Percentiles rank a stretch among this genome's conserved stretches.
These are phyloP conservation scores for Elsinoe necatrix DNA, from an alignment of 2,329 filamentous ascomycete genomes.

Conservation along the genomic window DNA sequence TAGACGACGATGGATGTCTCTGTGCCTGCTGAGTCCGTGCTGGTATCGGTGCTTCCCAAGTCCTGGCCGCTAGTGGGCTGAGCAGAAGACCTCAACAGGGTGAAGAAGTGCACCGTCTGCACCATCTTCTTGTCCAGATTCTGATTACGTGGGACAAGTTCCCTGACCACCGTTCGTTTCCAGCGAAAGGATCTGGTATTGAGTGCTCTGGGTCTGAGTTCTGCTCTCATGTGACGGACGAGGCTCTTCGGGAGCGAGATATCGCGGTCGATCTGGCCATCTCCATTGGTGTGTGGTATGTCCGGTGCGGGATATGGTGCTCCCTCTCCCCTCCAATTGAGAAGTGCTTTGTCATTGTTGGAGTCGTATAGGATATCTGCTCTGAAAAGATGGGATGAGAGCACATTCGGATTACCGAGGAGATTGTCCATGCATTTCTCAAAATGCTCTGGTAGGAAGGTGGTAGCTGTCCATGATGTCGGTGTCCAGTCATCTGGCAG, in stretches of 20 bases:
- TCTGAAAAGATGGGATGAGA: conserved; percentile 67
- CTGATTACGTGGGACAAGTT: conserved; percentile 73
- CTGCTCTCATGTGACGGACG: conserved; percentile 41
- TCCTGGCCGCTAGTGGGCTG: not conserved
- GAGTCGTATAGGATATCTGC: conserved; percentile 62
- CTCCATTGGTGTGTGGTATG: conserved; percentile 28
- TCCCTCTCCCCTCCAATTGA: conserved; percentile 17
- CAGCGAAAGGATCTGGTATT: conserved; percentile 33
- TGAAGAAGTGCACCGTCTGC: conserved; percentile 71
- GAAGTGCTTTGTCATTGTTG: conserved; percentile 26
- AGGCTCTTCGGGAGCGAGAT: conserved; percentile 24
- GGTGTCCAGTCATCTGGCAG: not conserved
- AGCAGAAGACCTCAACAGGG: conserved; percentile 17
- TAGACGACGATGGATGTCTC: conserved; percentile 60
- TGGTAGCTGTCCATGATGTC: conserved; percentile 36
- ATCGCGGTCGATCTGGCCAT: not conserved
- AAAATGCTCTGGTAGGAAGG: conserved; percentile 57
- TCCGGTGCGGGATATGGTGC: conserved; percentile 24
- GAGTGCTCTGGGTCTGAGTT: conserved; percentile 26
- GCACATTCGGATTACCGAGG: conserved; percentile 70
- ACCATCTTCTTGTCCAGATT: conserved; percentile 64
- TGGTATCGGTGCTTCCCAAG: no score
- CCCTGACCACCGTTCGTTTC: conserved; percentile 61
- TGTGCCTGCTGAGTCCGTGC: conserved; percentile 18
- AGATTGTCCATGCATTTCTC: conserved; percentile 62